These are phyloP conservation scores for Fagopyrum esculentum DNA, from an alignment of 148 eudicot genomes.

Conservation along the genomic window DNA sequence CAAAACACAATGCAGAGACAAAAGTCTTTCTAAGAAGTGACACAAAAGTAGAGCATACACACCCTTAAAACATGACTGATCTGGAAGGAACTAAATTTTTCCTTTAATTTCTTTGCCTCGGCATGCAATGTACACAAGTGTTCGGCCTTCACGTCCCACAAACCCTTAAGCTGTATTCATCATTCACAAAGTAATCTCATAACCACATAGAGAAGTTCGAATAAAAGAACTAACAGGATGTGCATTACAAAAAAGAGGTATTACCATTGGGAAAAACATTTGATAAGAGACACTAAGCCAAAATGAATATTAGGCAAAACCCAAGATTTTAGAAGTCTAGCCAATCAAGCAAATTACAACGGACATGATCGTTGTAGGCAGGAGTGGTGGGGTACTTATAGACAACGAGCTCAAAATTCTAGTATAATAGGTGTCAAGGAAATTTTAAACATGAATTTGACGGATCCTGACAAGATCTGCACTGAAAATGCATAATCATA, in stretches of 20 bases:
- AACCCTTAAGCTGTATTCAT: slow-evolving; percentile 60
- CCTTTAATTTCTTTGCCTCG: slow-evolving; percentile 63
- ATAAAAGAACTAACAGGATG: background rate
- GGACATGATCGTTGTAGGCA: background rate
- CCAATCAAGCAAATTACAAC: background rate
- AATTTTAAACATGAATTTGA: too few relatives aligned
- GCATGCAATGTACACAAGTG: slow-evolving; percentile 45
- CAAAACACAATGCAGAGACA: background rate
- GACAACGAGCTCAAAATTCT: background rate
- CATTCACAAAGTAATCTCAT: slow-evolving; percentile 17
- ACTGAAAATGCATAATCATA: too few relatives aligned
- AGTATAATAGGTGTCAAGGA: too few relatives aligned
- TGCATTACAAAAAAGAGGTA: background rate
- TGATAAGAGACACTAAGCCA: background rate
- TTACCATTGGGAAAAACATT: background rate
- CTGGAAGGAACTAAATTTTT: slow-evolving; percentile 52
- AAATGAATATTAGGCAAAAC: background rate
- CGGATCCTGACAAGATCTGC: too few relatives aligned
- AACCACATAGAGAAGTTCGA: background rate
- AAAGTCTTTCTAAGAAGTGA: background rate
- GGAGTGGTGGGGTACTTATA: background rate
- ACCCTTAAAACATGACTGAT: slow-evolving; percentile 76
- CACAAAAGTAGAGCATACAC: slow-evolving; percentile 16
- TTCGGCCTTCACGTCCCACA: slow-evolving; percentile 57
- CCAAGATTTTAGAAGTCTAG: background rate